A percentile compares a stretch with the other conserved stretches of the same genome.
These are phyloP conservation scores for Fraxinus platypoda DNA, from an alignment of 305 asterid species.

Conservation along the genomic window DNA sequence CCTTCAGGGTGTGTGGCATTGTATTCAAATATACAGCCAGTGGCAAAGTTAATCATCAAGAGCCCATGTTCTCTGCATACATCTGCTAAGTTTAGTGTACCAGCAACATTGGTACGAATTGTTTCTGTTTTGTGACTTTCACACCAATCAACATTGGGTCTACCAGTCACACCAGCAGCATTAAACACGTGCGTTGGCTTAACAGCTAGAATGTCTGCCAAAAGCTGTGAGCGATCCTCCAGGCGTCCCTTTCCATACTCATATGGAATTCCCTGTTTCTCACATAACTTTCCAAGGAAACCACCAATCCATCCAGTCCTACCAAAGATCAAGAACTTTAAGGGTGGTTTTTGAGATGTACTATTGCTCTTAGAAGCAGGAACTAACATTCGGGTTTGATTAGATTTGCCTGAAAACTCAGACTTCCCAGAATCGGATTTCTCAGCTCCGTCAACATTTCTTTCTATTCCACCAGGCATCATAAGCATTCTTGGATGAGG, in stretches of 20 bases:
- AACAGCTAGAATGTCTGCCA: conserved; percentile 54
- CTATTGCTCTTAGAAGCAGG: conserved; percentile 46
- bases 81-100: conserved; percentile 80
- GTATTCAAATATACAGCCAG: conserved; percentile 88
- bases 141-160: conserved; percentile 97
- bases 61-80: conserved; percentile 71
- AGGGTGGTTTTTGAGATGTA: conserved; percentile 43
- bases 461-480: conserved; percentile 85
- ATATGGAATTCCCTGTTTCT: conserved; percentile 64
- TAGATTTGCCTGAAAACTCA: conserved; percentile 44
- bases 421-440: conserved; percentile 50
- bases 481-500: conserved; percentile 93
- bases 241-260: conserved; percentile 81
- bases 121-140: conserved; percentile 81
- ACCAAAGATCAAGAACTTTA: conserved; percentile 82
- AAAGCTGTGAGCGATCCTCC: conserved; percentile 54
- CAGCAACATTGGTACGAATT: conserved; percentile 77
- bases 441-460: conserved; percentile 59
- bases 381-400: conserved; percentile 39
- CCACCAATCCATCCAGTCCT: conserved; percentile 92
- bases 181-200: conserved; percentile 92
- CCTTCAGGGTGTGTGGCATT: conserved; percentile 75
- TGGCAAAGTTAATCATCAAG: conserved; percentile 71
- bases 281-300: conserved; percentile 74
- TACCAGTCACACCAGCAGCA: conserved; percentile 92